These are phyloP conservation scores for Nymphaea colorata DNA, from an alignment of 164 flowering plant genomes.

Conservation along the genomic window DNA sequence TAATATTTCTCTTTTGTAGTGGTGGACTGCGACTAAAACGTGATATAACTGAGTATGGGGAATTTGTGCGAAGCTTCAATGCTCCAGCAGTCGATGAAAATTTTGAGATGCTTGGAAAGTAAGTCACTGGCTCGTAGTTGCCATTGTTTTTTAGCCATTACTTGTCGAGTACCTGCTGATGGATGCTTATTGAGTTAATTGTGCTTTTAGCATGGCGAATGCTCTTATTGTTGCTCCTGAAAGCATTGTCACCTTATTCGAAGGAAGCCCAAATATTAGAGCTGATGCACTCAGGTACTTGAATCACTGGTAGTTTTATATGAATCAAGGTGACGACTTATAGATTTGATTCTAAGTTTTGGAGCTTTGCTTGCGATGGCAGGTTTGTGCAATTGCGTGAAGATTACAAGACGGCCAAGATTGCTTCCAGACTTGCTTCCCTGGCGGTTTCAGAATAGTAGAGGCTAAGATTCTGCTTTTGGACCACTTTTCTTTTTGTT, in stretches of 20 bases:
- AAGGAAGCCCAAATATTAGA: conserved; percentile 87
- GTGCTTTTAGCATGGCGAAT: conserved; percentile 77
- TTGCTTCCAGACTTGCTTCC: conserved; percentile 67
- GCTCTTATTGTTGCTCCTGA: conserved; percentile 98
- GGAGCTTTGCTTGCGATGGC: conserved; percentile 2
- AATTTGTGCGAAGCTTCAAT: conserved; percentile 85
- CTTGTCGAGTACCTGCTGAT: background rate
- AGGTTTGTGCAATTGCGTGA: conserved; percentile 90
- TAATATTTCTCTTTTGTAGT: conserved; percentile 18
- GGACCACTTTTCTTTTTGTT: no score
- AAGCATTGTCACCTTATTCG: conserved; percentile 77
- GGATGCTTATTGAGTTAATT: conserved; percentile 1
- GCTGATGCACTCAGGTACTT: conserved; percentile 89
- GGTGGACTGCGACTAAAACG: conserved; percentile 94
- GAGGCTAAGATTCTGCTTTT: background rate
- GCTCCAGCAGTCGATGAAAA: conserved; percentile 96
- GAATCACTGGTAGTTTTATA: no score
- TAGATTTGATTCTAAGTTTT: background rate
- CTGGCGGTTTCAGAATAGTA: conserved; percentile 7
- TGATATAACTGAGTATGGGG: conserved; percentile 97
- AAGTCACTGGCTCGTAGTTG: conserved; percentile 19
- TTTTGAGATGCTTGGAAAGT: conserved; percentile 92
- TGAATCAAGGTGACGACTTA: background rate
- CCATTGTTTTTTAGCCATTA: no score
- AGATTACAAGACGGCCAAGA: conserved; percentile 78